Evolutionary conservation across 306 rosid species (phyloP).

Genomic region (Amphicarpaea edgeworthii): DNA sequence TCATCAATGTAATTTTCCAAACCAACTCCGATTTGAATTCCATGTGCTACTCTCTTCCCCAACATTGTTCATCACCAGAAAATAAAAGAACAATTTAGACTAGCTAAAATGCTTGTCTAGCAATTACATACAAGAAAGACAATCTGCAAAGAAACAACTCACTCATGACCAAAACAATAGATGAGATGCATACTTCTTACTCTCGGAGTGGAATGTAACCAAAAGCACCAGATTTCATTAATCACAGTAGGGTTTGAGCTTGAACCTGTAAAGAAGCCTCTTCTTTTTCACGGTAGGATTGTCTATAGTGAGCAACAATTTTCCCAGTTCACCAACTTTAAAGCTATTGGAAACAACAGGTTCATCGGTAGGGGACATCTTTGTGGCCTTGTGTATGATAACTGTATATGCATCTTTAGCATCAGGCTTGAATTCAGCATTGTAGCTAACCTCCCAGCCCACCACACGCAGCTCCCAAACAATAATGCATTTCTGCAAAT

Average conservation of each 20-base stretch:
- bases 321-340: slow-evolving; percentile 86
- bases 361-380: slow-evolving; percentile 76
- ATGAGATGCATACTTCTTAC: slow-evolving; percentile 46
- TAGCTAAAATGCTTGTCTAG: slow-evolving; percentile 31
- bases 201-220: slow-evolving; percentile 38
- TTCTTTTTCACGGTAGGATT: slow-evolving; percentile 84
- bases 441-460: slow-evolving; percentile 93
- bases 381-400: slow-evolving; percentile 76
- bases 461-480: slow-evolving; percentile 98
- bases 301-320: slow-evolving; percentile 77
- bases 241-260: slow-evolving; percentile 65
- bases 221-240: slow-evolving; percentile 36
- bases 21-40: slow-evolving; percentile 40
- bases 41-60: slow-evolving; percentile 39
- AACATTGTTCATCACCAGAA: slow-evolving; percentile 40
- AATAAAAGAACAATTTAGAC: slow-evolving; percentile 46
- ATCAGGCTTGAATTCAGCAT: slow-evolving; percentile 88
- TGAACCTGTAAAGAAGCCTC: slow-evolving; percentile 96
- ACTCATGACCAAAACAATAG: slow-evolving; percentile 43
- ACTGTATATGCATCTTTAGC: slow-evolving; percentile 65
- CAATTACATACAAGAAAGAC: slow-evolving; percentile 42
- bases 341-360: slow-evolving; percentile 75
- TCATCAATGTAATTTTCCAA: slow-evolving; percentile 40
- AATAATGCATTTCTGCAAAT: slow-evolving; percentile 82
- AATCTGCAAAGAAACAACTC: slow-evolving; percentile 56